A percentile compares a stretch with the other conserved stretches of the same genome.
Evolutionary conservation across 2,329 filamentous ascomycete species (phyloP).

Genomic region (Ascosphaera aggregata): DNA sequence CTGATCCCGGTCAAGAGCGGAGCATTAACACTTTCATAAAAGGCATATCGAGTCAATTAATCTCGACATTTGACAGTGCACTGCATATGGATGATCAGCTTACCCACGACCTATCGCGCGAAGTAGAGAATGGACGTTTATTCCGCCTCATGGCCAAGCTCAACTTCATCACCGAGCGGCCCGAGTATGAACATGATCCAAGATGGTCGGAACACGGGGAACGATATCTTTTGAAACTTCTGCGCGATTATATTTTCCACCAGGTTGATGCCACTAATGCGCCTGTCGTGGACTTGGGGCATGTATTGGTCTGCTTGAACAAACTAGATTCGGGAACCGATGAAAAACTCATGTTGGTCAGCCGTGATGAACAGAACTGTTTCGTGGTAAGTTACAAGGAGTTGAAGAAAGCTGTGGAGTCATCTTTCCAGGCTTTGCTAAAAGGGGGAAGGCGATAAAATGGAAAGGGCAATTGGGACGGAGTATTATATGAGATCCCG

Average conservation of each 20-base stretch:
- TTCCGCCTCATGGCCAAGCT: conserved; percentile 66
- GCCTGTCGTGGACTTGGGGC: conserved; percentile 64
- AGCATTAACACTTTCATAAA: conserved; percentile 53
- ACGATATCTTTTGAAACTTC: conserved; percentile 78
- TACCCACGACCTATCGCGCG: conserved; percentile 45
- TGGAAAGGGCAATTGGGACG: neutral
- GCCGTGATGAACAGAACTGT: conserved; percentile 71
- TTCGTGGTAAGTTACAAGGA: conserved; percentile 83
- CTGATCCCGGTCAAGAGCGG: conserved; percentile 34
- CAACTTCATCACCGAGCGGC: conserved; percentile 70
- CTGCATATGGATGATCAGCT: conserved; percentile 61
- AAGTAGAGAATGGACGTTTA: conserved; percentile 74
- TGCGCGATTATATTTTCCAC: conserved; percentile 93
- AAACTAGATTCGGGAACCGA: conserved; percentile 80
- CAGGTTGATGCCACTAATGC: conserved; percentile 71
- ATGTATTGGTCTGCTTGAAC: conserved; percentile 69
- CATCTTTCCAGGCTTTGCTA: conserved; percentile 34
- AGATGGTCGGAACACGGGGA: conserved; percentile 85
- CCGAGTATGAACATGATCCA: conserved; percentile 54
- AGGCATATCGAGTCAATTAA: conserved; percentile 55
- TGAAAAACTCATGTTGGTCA: conserved; percentile 66
- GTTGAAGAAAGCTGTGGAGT: conserved; percentile 42
- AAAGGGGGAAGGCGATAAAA: conserved; percentile 14
- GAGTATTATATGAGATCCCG: too few species aligned
- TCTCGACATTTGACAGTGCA: conserved; percentile 50